Evolutionary conservation across 257 asterid genomes (phyloP), one percentile per base, ranked within the genome.

Genomic region (Jacaranda mimosifolia): DNA sequence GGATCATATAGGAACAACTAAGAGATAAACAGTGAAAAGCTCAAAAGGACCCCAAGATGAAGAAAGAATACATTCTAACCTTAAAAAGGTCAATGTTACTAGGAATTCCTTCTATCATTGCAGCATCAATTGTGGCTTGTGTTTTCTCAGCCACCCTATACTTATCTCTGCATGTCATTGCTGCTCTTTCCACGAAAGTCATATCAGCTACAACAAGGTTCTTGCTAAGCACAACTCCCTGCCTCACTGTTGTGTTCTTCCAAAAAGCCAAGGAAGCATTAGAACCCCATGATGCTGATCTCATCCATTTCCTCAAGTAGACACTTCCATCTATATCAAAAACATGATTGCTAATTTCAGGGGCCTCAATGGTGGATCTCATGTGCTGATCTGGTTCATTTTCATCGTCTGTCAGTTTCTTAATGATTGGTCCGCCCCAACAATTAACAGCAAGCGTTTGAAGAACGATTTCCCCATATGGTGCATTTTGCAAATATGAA

Each of bases 51-150:
- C 15, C 59, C 10, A 45, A 77, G 46, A 7, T 70, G 73, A 58
- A 67, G 39, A 59, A 43, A 52, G 6, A 43, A 45, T 53, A 35
- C 55, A 72, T 63, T 63, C 85, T 67, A 81, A 92, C 98, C 99
- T 93, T 93, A 49, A 96, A 88, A 82, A 96, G 99, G 85, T 93
- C 99, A 15, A 96, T 93, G 70, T 96, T 96, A 75, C 97, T 93
- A 6, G 99, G 99, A 73, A 96, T 96, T 69, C 99, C 99, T 83
- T 96, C 97, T 59, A 93, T 90, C 91, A 86, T 96, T 4, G 99
- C 99, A 49, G 96, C 99, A 63, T 94, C 93, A 39, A 93, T 96
- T 11, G 99, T 93, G 64, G 97, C 99, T 80, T 91, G 98, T 19
- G 99, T 93, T 83, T 89, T 96, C 91, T 96, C 97, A 46, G 85